Base-by-base conservation (phyloP, 2,329 filamentous ascomycete species). In the Immersiporthe knoxdaviesiana region DNA sequence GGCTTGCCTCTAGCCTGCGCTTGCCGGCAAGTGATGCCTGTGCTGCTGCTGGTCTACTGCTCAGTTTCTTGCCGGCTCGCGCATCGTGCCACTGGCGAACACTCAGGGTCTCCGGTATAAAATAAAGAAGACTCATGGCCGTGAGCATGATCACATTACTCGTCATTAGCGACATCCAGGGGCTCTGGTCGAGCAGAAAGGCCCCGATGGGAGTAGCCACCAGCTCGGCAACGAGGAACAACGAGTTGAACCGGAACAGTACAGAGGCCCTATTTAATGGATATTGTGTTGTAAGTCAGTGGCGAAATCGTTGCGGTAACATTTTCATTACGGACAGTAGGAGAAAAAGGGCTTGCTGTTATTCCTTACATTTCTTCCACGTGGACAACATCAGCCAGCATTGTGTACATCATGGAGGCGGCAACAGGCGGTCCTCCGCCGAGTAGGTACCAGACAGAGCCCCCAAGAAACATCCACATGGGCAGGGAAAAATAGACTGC, bases 351-450 rank as follows among this genome's bases (percentile, higher is more conserved):
- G 10, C 3, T 18, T 21, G 24, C 50, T n/a, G n/a, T n/a, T n/a
- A 35, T 35, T 35, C 16, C 24, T 54, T n/a, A 71, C 70, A 68
- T 62, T 50, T 75, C 76, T 0, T 74, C 76, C 0, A 79, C 74
- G 0, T 81, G 81, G 0, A 81, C 74, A 1, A 82, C 79, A 66
- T 85, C 83, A n/a, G 81, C 78, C 16, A 84, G 68, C 50, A 81
- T 77, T 10, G 83, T 85, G 74, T 78, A 84, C 8, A 82, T 68
- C 81, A 85, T 84, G 64, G 83, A 82, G 1, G 72, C 71, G 0
- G 78, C 75, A 70, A 84, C 80, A 18, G 77, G 72, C 0, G 72
- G 72, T 27, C 82, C 82, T 11, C 82, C 81, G 0, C 83, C 83
- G 62, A 84, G 77, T 64, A 84, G 75, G 1, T 79, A 76, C 59